A percentile compares a stretch with the other conserved stretches of the same genome.
Conservation (phyloP, 192 early-diverging fungal species). For the Coemansia sp. region DNA sequence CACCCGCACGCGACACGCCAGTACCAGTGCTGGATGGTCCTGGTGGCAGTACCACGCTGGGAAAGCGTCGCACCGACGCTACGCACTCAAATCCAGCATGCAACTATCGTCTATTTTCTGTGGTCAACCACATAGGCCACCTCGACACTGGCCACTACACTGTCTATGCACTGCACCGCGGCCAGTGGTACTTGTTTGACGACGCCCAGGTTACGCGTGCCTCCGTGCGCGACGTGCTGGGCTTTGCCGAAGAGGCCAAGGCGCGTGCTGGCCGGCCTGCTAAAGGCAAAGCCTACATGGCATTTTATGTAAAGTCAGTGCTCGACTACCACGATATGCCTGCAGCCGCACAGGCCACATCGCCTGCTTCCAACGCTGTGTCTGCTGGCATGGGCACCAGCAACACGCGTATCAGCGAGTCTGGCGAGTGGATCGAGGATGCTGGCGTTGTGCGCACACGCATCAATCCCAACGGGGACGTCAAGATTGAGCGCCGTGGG, state of each 20-base stretch:
- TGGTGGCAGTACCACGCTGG: constrained; percentile 25
- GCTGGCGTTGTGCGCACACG: constrained; percentile 38
- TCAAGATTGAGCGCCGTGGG: constrained; percentile 43
- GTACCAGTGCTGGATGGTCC: constrained; percentile 35
- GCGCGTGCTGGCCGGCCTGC: constrained; percentile 49
- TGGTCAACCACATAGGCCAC: constrained; percentile 87
- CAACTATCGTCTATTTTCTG: constrained; percentile 84
- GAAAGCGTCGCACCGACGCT: constrained; percentile 33
- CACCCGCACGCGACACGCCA: constrained; percentile 11
- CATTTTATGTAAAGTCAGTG: constrained; percentile 75
- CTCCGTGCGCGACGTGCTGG: constrained; percentile 70
- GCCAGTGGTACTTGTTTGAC: constrained; percentile 88
- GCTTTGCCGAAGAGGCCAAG: constrained; percentile 57
- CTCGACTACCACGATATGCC: constrained; percentile 60
- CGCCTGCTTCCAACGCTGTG: background rate
- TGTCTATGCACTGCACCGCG: constrained; percentile 73
- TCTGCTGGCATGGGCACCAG: constrained; percentile 21
- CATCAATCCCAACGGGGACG: constrained; percentile 33
- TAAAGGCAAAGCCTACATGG: constrained; percentile 73
- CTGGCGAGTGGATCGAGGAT: constrained; percentile 34
- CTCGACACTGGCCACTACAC: constrained; percentile 97
- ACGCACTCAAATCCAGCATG: constrained; percentile 64
- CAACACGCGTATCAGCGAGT: constrained; percentile 21
- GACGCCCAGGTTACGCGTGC: constrained; percentile 76
- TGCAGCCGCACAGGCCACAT: constrained; percentile 6